phyloP scores from a whole-genome alignment of 176 grass and related monocot species.

The Cenchrus purpureus region DNA sequence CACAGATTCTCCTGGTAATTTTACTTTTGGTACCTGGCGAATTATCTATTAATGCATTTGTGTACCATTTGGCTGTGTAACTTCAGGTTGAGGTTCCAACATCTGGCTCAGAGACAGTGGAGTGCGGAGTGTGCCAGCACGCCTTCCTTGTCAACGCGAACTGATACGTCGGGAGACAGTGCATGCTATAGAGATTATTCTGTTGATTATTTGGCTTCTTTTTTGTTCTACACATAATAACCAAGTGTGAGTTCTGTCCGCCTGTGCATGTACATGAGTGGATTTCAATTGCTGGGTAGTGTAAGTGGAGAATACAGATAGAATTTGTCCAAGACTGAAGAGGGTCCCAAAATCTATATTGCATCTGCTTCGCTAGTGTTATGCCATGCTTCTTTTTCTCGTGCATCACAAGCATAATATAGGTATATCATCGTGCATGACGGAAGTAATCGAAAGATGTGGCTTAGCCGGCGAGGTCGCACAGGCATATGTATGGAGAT shows the following conservation, averaged over 20 bases:
- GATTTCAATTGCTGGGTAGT: no score
- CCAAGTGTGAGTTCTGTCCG: constrained; percentile 7
- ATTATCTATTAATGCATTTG: neutral
- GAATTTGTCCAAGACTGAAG: no score
- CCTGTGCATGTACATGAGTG: constrained; percentile 31
- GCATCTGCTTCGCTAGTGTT: no score
- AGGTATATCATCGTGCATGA: no score
- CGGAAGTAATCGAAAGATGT: no score
- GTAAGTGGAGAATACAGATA: no score
- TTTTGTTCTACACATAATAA: constrained; percentile 29
- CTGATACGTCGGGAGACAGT: constrained; percentile 45
- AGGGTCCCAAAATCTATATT: no score
- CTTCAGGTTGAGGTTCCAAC: constrained; percentile 87
- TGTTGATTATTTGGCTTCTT: constrained; percentile 27
- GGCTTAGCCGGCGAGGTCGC: no score
- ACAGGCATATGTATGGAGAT: no score
- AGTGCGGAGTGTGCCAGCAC: constrained; percentile 95
- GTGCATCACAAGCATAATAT: no score
- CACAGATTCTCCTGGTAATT: neutral
- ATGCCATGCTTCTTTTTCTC: no score
- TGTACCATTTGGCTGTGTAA: constrained; percentile 29
- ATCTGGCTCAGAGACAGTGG: constrained; percentile 94
- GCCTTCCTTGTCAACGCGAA: constrained; percentile 90
- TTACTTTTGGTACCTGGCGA: neutral
- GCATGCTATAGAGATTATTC: constrained; percentile 31